Conservation (phyloP, 140 eudicot genomes). For the Anethum foeniculum region DNA sequence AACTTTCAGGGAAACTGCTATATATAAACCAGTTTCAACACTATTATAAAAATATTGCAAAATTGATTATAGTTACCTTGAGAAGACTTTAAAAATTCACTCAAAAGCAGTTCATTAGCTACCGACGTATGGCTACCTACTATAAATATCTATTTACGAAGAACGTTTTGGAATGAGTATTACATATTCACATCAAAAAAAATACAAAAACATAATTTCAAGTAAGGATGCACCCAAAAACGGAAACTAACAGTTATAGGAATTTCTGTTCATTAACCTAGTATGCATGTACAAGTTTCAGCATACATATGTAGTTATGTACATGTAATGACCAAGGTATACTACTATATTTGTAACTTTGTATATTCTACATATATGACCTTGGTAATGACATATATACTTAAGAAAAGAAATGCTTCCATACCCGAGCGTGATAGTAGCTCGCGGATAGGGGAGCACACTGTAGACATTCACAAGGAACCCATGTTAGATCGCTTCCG, state of each 20-base stretch:
- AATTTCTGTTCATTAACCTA: not conserved
- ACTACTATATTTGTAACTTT: not conserved
- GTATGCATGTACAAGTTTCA: not conserved
- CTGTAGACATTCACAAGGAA: conserved; percentile 85
- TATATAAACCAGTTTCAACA: not conserved
- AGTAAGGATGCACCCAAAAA: not conserved
- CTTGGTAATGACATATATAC: not conserved
- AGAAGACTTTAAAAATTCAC: not conserved
- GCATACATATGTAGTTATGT: not conserved
- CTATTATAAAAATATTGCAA: not conserved
- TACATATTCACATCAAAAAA: not conserved
- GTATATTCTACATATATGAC: not conserved
- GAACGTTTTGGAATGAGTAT: not conserved
- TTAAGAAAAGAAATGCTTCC: conserved; percentile 14
- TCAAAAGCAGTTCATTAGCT: not conserved
- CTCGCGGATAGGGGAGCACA: conserved; percentile 84
- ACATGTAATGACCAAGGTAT: not conserved
- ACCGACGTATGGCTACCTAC: not conserved
- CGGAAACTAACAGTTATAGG: not conserved
- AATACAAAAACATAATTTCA: not conserved
- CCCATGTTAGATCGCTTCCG: conserved; percentile 91
- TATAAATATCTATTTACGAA: not conserved
- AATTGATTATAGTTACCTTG: not conserved
- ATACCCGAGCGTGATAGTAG: conserved; percentile 47
- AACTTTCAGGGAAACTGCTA: not conserved